These are phyloP conservation scores for Schizochytrium sp. DNA, from an alignment of 108 stramenopile species.

Conservation along the genomic window DNA sequence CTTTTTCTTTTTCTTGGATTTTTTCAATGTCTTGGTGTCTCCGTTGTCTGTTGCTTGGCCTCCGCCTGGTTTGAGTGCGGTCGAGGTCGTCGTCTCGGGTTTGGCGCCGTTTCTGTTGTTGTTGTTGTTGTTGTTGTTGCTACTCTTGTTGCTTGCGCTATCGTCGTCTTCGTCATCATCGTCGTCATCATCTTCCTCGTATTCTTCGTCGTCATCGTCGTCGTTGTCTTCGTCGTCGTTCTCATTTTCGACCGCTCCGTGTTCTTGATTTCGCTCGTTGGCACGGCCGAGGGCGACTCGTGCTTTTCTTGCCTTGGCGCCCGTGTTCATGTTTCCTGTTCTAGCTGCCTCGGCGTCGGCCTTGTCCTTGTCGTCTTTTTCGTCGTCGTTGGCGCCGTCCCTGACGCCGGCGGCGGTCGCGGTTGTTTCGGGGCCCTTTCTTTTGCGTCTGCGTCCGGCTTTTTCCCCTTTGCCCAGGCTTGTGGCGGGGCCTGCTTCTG, in stretches of 20 bases:
- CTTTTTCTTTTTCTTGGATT: background rate
- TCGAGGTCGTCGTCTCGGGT: background rate
- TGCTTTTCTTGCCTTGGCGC: background rate
- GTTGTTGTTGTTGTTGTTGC: background rate
- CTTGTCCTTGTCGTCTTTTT: background rate
- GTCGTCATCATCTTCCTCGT: background rate
- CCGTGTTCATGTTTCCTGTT: background rate
- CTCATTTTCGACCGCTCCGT: background rate
- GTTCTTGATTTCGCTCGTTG: background rate
- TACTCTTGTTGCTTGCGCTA: background rate
- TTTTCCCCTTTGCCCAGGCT: too few species aligned
- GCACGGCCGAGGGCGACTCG: background rate
- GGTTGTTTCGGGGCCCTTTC: too few species aligned
- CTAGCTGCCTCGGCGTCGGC: background rate
- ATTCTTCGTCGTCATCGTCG: background rate
- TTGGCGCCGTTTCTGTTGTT: background rate
- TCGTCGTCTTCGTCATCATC: background rate
- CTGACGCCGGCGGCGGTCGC: too few species aligned
- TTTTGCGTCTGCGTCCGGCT: too few species aligned
- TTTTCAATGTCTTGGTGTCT: too few species aligned
- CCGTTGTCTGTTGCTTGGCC: too few species aligned
- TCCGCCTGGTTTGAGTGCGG: too few species aligned
- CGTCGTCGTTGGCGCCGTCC: background rate
- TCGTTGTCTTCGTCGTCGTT: background rate
- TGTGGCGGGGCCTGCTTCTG: background rate